Evolutionary conservation across 2,329 filamentous ascomycete genomes (phyloP).

Genomic region (Diplodia scrobiculata): DNA sequence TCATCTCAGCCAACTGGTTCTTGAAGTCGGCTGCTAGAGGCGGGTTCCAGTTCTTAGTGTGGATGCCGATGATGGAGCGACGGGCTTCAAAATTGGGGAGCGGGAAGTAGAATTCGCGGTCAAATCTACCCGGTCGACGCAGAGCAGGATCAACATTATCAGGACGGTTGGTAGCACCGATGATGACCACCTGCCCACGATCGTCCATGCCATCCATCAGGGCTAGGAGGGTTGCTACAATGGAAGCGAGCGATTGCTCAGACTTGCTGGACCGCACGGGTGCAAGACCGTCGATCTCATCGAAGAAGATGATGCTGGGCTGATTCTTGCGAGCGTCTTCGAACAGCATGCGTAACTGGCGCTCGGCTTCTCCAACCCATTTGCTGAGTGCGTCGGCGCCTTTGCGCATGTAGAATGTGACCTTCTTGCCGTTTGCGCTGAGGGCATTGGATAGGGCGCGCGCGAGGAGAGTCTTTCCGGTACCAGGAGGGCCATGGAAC

Average conservation of each 20-base stretch:
- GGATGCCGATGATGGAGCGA: slow-evolving; percentile 87
- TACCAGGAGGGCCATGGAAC: slow-evolving; percentile 95
- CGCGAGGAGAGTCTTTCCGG: slow-evolving; percentile 95
- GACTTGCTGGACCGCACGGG: slow-evolving; percentile 97
- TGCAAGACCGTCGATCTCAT: slow-evolving; percentile 95
- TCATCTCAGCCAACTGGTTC: slow-evolving; percentile 77
- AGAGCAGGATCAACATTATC: slow-evolving; percentile 97
- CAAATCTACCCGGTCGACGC: slow-evolving; percentile 88
- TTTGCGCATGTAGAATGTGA: slow-evolving; percentile 99
- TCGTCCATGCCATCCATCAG: slow-evolving; percentile 98
- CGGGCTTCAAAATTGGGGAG: slow-evolving; percentile 79
- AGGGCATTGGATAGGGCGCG: slow-evolving; percentile 89
- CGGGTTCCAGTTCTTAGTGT: slow-evolving; percentile 89
- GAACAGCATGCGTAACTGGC: slow-evolving; percentile 88
- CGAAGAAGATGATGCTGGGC: slow-evolving; percentile 99
- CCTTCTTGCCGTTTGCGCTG: slow-evolving; percentile 84
- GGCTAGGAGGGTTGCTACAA: slow-evolving; percentile 89
- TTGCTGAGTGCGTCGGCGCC: slow-evolving; percentile 97
- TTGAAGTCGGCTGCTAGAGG: slow-evolving; percentile 76
- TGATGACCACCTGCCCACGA: slow-evolving; percentile 96
- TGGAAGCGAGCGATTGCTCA: slow-evolving; percentile 97
- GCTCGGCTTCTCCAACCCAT: slow-evolving; percentile 97
- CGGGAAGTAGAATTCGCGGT: slow-evolving; percentile 97
- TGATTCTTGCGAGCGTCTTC: slow-evolving; percentile 95
- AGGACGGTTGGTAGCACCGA: slow-evolving; percentile 95